These are phyloP conservation scores for Hypomontagnella submonticulosa DNA, from an alignment of 495 filamentous ascomycete genomes.

Conservation along the genomic window DNA sequence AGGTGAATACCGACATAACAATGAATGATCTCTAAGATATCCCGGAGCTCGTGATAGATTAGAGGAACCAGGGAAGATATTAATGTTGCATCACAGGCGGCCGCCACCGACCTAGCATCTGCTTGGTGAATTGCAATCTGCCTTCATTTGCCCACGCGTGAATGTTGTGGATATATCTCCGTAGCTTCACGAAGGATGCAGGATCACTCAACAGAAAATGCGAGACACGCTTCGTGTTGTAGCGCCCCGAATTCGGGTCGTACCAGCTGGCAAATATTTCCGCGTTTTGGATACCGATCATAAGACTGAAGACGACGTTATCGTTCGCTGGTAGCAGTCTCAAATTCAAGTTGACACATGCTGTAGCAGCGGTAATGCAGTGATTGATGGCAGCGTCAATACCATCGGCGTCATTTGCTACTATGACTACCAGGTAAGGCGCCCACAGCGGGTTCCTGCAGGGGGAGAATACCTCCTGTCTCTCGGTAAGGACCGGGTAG, in stretches of 20 bases:
- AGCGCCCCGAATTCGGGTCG: background rate
- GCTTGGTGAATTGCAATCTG: background rate
- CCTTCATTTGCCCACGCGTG: background rate
- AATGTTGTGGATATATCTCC: background rate
- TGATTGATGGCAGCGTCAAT: background rate
- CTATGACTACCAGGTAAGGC: background rate
- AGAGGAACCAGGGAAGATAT: no score
- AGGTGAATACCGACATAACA: no score
- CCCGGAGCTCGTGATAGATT: no score
- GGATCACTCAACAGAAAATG: background rate
- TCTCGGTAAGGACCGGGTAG: background rate
- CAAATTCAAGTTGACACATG: background rate
- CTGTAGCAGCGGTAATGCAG: background rate
- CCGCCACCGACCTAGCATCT: no score
- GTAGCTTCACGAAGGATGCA: background rate
- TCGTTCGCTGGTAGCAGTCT: background rate
- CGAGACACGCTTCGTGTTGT: background rate
- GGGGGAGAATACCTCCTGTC: background rate
- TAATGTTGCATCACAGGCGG: no score
- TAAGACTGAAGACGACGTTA: background rate
- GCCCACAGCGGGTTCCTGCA: background rate
- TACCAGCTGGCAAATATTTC: background rate
- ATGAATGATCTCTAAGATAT: no score
- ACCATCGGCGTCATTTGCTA: background rate
- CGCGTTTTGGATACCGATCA: background rate